Evolutionary conservation across 2,329 filamentous ascomycete species (phyloP).

Genomic region (Colletotrichum sp.): DNA sequence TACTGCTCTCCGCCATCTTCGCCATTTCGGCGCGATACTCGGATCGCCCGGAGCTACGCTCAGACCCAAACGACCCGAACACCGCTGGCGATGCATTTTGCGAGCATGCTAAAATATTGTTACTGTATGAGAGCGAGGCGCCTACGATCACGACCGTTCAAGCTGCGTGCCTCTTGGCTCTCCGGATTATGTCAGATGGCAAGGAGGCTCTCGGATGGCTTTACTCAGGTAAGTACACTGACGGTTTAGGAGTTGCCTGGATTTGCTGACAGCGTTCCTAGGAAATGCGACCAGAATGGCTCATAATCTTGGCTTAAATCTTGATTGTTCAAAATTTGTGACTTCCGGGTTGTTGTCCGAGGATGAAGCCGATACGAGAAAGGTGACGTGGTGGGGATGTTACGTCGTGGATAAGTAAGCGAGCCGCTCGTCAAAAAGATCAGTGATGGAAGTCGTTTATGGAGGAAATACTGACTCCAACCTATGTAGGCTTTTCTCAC

Average conservation of each 20-base stretch:
- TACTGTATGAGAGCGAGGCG: slow-evolving; percentile 26
- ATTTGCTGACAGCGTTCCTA: background rate
- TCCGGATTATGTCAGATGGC: slow-evolving; percentile 24
- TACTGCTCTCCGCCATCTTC: slow-evolving; percentile 26
- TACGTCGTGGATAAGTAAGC: slow-evolving; percentile 27
- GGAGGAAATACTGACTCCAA: background rate
- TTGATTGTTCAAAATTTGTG: slow-evolving; percentile 23
- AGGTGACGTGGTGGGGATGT: slow-evolving; percentile 28
- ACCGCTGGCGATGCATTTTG: slow-evolving; percentile 25
- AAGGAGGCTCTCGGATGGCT: slow-evolving; percentile 28
- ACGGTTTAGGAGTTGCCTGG: background rate
- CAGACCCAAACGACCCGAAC: slow-evolving; percentile 19
- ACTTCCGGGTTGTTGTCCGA: slow-evolving; percentile 2
- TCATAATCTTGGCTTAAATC: slow-evolving; percentile 26
- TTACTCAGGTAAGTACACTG: background rate
- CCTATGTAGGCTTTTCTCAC: slow-evolving; percentile 19
- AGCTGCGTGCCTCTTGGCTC: slow-evolving; percentile 22
- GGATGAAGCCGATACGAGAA: slow-evolving; percentile 24
- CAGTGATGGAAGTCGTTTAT: no score
- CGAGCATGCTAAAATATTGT: slow-evolving; percentile 25
- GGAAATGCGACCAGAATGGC: slow-evolving; percentile 30
- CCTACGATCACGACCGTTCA: slow-evolving; percentile 27
- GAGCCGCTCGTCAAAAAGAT: rapidly evolving
- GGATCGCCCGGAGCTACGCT: slow-evolving; percentile 23
- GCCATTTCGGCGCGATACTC: slow-evolving; percentile 28